Percentiles rank a stretch among this genome's conserved stretches.
Conservation (phyloP, 257 asterid species). For the Fraxinus cuspidata region DNA sequence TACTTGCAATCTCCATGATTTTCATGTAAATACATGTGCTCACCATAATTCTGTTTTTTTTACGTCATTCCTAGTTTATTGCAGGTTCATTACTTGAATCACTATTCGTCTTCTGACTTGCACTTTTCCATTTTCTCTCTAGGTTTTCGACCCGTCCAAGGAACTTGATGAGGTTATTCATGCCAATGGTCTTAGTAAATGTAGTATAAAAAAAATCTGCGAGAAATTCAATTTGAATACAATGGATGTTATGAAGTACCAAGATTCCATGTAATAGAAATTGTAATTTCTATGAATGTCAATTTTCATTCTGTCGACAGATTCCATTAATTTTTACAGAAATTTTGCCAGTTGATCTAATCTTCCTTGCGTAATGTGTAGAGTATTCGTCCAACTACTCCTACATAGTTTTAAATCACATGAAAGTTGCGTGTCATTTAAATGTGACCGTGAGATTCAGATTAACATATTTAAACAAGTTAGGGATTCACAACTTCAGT, state of each 20-base stretch:
- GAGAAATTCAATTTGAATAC: slow-evolving; percentile 53
- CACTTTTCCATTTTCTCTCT: background rate
- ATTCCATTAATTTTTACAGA: slow-evolving; percentile 19
- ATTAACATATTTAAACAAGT: no score
- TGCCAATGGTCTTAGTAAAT: slow-evolving; percentile 44
- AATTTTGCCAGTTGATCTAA: background rate
- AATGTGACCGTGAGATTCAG: no score
- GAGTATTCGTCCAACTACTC: background rate
- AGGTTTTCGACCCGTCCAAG: slow-evolving; percentile 70
- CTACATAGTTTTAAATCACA: no score
- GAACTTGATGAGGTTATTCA: slow-evolving; percentile 64
- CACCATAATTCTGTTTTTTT: no score
- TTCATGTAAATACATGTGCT: no score
- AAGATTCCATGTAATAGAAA: slow-evolving; percentile 43
- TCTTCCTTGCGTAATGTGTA: slow-evolving; percentile 12
- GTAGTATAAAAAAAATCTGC: slow-evolving; percentile 62
- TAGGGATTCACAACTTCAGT: no score
- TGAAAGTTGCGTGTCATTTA: no score
- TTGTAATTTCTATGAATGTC: background rate
- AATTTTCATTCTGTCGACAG: slow-evolving; percentile 19
- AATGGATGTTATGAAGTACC: slow-evolving; percentile 62
- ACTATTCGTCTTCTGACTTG: background rate
- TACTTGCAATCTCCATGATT: background rate
- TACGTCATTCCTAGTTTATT: background rate
- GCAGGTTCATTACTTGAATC: background rate